Percentiles rank a stretch among this genome's conserved stretches.
Evolutionary conservation across 2,329 filamentous ascomycete genomes (phyloP).

Genomic region (Verticillium longisporum): DNA sequence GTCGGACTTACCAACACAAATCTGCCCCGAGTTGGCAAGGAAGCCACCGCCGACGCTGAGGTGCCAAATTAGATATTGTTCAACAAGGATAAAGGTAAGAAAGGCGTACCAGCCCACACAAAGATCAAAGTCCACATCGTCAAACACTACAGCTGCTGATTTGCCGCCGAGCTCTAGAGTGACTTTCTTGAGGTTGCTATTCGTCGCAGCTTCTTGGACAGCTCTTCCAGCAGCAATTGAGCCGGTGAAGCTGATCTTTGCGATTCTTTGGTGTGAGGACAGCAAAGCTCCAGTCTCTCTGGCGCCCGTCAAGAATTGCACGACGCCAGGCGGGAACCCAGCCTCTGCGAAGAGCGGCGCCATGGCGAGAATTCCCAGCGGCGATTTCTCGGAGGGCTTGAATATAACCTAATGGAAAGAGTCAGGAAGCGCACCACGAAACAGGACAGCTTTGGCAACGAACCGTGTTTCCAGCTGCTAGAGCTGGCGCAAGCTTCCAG

Average conservation of each 20-base stretch:
- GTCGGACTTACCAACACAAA: constrained; percentile 37
- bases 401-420: constrained; percentile 52
- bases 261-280: constrained; percentile 54
- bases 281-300: constrained; percentile 57
- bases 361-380: constrained; percentile 71
- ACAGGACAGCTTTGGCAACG: constrained; percentile 35
- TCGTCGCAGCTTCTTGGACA: constrained; percentile 62
- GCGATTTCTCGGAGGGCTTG: constrained; percentile 80
- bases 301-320: constrained; percentile 10
- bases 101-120: constrained; percentile 52
- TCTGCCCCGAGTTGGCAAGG: constrained; percentile 11
- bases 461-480: constrained; percentile 64
- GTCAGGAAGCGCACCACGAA: not conserved
- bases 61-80: not conserved
- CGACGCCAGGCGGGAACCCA: constrained; percentile 12
- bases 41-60: constrained; percentile 39
- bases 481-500: constrained; percentile 2
- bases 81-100: constrained; percentile 27
- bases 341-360: constrained; percentile 52
- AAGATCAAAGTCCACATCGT: constrained; percentile 42
- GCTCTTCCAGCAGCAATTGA: constrained; percentile 60
- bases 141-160: constrained; percentile 34
- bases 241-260: constrained; percentile 69
- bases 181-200: constrained; percentile 35
- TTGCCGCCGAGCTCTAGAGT: constrained; percentile 39